Conservation (phyloP, 768 basidiomycete species). For the Lentinula sp. region DNA sequence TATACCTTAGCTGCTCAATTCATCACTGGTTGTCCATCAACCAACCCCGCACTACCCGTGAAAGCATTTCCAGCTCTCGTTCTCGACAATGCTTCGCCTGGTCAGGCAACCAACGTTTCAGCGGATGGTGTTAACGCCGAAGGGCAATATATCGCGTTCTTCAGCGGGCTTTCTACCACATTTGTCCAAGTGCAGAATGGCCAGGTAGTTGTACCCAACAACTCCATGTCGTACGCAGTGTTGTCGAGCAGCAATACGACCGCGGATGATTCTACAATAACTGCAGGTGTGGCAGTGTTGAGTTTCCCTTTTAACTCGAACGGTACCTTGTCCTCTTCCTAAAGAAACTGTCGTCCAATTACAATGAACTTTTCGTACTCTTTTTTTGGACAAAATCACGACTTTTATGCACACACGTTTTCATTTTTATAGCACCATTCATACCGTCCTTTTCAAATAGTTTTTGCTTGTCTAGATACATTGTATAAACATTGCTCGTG, state of each 20-base stretch:
- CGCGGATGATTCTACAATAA: not conserved
- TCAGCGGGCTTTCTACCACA: conserved; percentile 27
- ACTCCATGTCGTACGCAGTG: not conserved
- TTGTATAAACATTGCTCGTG: too few species aligned
- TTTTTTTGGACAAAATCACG: too few species aligned
- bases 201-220: not conserved
- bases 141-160: conserved; percentile 33
- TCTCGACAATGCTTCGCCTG: conserved; percentile 20
- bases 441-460: too few species aligned
- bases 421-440: too few species aligned
- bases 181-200: conserved; percentile 7
- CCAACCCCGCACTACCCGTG: conserved; percentile 47
- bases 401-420: too few species aligned
- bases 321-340: conserved; percentile 10
- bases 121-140: conserved; percentile 10
- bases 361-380: too few species aligned
- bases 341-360: too few species aligned
- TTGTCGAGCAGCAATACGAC: not conserved
- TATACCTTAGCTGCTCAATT: conserved; percentile 37
- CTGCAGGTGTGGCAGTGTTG: not conserved
- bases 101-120: conserved; percentile 19
- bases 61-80: conserved; percentile 47
- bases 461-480: too few species aligned
- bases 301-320: not conserved
- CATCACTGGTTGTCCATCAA: conserved; percentile 47